Conservation (phyloP, 2,329 filamentous ascomycete species). For the Cyanodermella asteris region DNA sequence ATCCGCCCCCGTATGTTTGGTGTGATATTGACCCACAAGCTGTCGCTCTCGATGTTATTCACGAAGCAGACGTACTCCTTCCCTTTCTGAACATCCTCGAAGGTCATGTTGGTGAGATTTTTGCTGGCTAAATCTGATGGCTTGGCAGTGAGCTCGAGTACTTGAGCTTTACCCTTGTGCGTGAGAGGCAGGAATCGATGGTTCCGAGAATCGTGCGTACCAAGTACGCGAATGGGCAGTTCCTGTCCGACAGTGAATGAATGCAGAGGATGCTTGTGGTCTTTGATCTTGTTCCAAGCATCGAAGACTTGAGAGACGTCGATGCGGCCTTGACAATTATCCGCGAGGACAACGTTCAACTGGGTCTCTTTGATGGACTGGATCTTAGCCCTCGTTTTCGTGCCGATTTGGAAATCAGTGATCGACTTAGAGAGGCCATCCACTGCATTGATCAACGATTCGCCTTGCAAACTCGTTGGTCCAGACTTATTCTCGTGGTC, state of each 20-base stretch:
- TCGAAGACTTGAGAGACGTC: constrained; percentile 85
- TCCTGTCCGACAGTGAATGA: constrained; percentile 50
- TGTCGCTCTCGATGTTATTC: constrained; percentile 66
- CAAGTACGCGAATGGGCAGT: constrained; percentile 56
- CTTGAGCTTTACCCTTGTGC: constrained; percentile 56
- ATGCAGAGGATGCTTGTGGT: constrained; percentile 60
- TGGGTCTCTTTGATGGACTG: constrained; percentile 79
- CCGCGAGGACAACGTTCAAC: constrained; percentile 70
- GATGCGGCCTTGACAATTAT: constrained; percentile 78
- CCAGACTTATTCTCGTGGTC: constrained; percentile 21
- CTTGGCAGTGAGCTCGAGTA: constrained; percentile 75
- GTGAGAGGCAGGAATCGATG: constrained; percentile 82
- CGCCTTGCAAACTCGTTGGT: too few species aligned
- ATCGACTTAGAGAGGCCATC: constrained; percentile 41
- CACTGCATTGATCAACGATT: constrained; percentile 32
- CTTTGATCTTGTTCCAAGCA: constrained; percentile 62
- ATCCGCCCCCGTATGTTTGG: constrained; percentile 74
- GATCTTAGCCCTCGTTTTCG: constrained; percentile 52
- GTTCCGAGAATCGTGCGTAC: constrained; percentile 72
- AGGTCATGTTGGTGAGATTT: constrained; percentile 40
- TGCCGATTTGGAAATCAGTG: constrained; percentile 55
- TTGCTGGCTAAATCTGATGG: constrained; percentile 30
- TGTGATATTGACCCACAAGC: constrained; percentile 76
- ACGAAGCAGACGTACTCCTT: constrained; percentile 62
- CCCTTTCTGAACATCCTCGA: constrained; percentile 52